These are phyloP conservation scores for Beta vulgaris DNA, from an alignment of 148 eudicot species.

Conservation along the genomic window DNA sequence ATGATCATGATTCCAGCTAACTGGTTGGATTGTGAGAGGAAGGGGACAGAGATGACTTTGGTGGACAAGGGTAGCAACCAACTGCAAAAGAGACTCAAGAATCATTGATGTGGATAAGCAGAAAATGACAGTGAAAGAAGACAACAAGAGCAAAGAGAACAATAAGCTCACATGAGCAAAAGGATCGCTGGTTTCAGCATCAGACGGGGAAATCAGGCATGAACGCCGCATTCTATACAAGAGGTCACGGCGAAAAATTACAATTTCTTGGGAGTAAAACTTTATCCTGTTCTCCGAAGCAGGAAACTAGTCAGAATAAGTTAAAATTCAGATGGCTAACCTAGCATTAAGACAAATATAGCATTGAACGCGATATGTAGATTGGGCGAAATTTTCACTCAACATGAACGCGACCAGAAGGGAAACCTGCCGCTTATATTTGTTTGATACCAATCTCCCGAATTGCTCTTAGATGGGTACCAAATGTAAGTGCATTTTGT, in stretches of 20 bases:
- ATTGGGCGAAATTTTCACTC: too few relatives aligned
- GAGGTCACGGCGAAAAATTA: slow-evolving; percentile 86
- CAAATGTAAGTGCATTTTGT: too few relatives aligned
- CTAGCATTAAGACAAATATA: not conserved
- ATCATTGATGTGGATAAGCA: not conserved
- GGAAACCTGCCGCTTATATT: too few relatives aligned
- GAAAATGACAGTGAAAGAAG: not conserved
- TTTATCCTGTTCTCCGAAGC: slow-evolving; percentile 57
- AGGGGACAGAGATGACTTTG: slow-evolving; percentile 97
- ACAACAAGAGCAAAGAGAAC: not conserved
- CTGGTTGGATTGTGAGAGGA: slow-evolving; percentile 75
- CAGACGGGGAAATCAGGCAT: slow-evolving; percentile 77
- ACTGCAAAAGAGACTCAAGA: slow-evolving; percentile 45
- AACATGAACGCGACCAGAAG: too few relatives aligned
- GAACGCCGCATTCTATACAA: slow-evolving; percentile 92
- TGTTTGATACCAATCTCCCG: too few relatives aligned
- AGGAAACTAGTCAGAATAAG: slow-evolving; percentile 20
- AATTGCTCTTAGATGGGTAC: too few relatives aligned
- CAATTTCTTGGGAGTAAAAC: slow-evolving; percentile 84
- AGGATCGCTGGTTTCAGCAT: slow-evolving; percentile 84
- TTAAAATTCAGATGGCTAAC: not conserved
- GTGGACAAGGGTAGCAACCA: slow-evolving; percentile 94
- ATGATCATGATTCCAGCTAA: slow-evolving; percentile 93
- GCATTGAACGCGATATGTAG: not conserved
- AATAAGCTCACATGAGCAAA: slow-evolving; percentile 73